Evolutionary conservation across 169 alveolate genomes (phyloP).

Genomic region (Plasmodium gaboni): DNA sequence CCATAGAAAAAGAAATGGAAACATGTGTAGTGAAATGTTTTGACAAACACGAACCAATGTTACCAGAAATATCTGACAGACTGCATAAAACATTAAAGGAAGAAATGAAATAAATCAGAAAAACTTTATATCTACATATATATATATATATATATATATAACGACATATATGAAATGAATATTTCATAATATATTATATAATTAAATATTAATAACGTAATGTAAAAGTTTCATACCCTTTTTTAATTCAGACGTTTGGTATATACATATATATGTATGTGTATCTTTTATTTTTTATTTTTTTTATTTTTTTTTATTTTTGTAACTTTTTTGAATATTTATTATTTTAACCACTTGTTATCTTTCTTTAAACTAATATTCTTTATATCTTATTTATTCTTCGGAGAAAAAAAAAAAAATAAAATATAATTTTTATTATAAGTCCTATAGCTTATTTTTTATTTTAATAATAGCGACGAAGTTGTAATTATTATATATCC

Average conservation of each 20-base stretch:
- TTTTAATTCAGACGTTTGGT: neutral
- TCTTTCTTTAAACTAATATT: no score
- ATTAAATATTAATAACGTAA: neutral
- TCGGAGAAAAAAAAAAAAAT: no score
- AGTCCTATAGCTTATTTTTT: no score
- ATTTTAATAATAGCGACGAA: no score
- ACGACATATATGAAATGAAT: neutral
- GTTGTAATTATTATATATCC: no score
- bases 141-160: neutral
- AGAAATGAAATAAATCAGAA: conserved; percentile 44
- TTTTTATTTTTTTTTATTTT: no score
- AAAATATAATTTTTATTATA: no score
- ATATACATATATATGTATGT: neutral
- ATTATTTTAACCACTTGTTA: no score
- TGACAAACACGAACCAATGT: conserved; percentile 80
- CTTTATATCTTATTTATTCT: no score
- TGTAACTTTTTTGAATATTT: no score
- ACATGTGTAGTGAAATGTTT: conserved; percentile 85
- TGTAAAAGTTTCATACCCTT: neutral
- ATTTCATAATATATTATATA: no score
- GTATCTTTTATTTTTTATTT: neutral
- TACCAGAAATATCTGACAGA: conserved; percentile 78
- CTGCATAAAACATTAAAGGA: conserved; percentile 73
- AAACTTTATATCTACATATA: no score
- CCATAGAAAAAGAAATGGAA: conserved; percentile 81